phyloP scores from a whole-genome alignment of 1,284 basidiomycete genomes.

The Irpex sp. region DNA sequence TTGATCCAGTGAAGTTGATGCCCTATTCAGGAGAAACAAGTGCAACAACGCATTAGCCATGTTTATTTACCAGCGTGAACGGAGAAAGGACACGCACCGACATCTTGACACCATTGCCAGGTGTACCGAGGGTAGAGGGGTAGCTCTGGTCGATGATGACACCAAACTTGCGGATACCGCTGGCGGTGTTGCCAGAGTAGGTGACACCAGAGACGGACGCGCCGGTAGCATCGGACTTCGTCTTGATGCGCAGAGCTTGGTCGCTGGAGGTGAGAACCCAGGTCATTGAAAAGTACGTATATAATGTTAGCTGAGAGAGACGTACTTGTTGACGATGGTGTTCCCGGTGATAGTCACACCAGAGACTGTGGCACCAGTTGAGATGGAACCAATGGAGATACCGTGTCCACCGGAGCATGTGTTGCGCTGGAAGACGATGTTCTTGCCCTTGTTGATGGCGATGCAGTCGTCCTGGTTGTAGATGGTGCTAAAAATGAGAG shows the following conservation, averaged over 20 bases:
- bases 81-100: constrained; percentile 16
- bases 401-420: constrained; percentile 55
- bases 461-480: constrained; percentile 54
- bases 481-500: constrained; percentile 9
- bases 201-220: constrained; percentile 32
- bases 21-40: constrained; percentile 13
- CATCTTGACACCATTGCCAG: constrained; percentile 28
- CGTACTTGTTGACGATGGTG: constrained; percentile 28
- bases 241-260: constrained; percentile 39
- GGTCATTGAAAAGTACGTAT: background rate
- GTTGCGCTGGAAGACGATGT: constrained; percentile 49
- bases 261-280: constrained; percentile 18
- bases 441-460: constrained; percentile 52
- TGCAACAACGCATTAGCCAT: background rate
- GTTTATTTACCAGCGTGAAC: background rate
- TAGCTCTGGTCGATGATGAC: constrained; percentile 37
- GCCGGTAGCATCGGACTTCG: constrained; percentile 27
- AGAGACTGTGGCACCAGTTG: constrained; percentile 39
- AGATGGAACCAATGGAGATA: constrained; percentile 54
- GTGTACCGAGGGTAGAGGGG: constrained; percentile 31
- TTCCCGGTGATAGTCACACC: constrained; percentile 43
- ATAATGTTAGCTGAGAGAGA: background rate
- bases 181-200: constrained; percentile 28
- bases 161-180: constrained; percentile 28
- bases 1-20: constrained; percentile 25